Percentiles rank a stretch among this genome's conserved stretches.
Conservation (phyloP, 2,329 filamentous ascomycete species). For the Cladosporium sp. region DNA sequence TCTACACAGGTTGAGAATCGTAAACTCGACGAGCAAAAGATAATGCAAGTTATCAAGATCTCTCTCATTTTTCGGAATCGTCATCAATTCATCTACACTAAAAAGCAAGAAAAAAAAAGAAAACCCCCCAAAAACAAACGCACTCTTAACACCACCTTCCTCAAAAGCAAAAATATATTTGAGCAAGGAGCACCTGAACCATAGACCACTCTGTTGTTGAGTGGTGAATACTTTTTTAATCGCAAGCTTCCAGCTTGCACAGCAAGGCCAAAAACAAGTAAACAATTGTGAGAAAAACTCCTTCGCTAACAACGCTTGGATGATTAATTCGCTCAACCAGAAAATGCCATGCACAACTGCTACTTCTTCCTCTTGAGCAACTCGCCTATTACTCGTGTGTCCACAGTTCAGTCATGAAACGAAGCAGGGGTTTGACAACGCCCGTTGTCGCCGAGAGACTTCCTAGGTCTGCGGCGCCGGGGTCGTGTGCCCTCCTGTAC, state of each 20-base stretch:
- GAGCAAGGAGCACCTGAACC: not conserved
- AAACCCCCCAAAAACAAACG: not conserved
- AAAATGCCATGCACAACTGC: not conserved
- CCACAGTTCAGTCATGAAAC: not conserved
- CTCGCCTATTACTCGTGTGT: not conserved
- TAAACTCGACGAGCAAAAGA: too few species aligned
- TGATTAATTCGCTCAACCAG: not conserved
- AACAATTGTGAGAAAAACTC: not conserved
- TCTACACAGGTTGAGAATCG: too few species aligned
- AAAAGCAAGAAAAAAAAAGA: not conserved
- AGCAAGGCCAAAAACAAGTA: not conserved
- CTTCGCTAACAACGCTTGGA: slow-evolving; percentile 7
- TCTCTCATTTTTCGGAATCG: not conserved
- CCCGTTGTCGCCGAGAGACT: not conserved
- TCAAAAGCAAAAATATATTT: not conserved
- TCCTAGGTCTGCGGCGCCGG: slow-evolving; percentile 6
- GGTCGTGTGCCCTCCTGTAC: not conserved
- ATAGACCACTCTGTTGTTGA: not conserved
- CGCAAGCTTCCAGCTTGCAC: not conserved
- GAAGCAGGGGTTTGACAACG: not conserved
- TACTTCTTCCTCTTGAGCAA: not conserved
- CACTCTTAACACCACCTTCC: not conserved
- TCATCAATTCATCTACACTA: not conserved
- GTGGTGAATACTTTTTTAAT: not conserved
- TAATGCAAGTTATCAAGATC: too few species aligned